These are phyloP conservation scores for Trypanosoma caninum DNA, from an alignment of 208 protist genomes.

Conservation along the genomic window DNA sequence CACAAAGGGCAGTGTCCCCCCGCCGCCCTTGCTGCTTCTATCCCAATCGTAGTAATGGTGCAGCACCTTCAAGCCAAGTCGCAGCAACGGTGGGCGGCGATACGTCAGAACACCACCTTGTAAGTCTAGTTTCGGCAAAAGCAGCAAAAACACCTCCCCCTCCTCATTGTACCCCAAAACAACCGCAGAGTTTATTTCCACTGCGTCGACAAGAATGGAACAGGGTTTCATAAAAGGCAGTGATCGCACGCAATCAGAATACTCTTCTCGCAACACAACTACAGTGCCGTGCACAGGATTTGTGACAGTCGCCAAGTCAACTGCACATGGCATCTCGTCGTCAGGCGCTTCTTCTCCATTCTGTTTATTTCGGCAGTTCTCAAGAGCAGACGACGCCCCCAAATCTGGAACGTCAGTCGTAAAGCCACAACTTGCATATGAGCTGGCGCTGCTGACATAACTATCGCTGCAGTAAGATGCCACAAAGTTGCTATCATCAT, in stretches of 20 bases:
- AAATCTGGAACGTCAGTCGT: too few species aligned
- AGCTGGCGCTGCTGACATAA: conserved; percentile 25
- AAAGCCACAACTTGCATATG: background rate
- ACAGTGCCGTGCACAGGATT: conserved; percentile 19
- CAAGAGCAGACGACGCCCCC: too few species aligned
- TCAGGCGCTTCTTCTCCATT: background rate
- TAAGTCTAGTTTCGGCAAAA: conserved; percentile 3
- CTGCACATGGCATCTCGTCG: background rate
- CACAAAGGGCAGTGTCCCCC: background rate
- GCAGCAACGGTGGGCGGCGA: background rate
- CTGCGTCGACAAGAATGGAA: background rate
- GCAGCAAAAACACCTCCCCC: conserved; percentile 28
- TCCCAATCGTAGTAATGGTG: conserved; percentile 11
- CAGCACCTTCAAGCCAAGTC: conserved; percentile 8
- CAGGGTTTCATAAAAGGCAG: background rate
- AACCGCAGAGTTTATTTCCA: conserved; percentile 10
- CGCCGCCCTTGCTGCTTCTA: background rate
- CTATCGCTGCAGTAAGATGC: conserved; percentile 28
- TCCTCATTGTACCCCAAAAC: conserved; percentile 43
- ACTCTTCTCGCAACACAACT: background rate
- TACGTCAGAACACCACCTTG: background rate
- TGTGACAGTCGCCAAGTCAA: background rate
- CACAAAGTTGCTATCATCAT: conserved; percentile 2
- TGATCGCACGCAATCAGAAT: background rate
- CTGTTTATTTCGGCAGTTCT: too few species aligned